phyloP scores from a whole-genome alignment of 129 eudicot species.

The Deinandra increscens region DNA sequence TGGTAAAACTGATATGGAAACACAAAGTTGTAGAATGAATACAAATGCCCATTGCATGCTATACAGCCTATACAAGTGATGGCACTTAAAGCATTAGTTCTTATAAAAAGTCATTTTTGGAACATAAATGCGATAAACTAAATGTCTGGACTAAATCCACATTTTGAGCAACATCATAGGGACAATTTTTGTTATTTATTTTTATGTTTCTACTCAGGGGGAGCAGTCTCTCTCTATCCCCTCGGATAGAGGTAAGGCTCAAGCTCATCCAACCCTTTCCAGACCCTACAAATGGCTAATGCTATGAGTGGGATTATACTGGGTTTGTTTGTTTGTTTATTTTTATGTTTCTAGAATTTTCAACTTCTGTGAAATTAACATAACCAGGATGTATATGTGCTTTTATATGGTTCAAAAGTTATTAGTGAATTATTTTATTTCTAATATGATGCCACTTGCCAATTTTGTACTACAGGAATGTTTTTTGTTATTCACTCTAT shows the following conservation, averaged over 20 bases:
- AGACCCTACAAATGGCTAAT: too few species aligned
- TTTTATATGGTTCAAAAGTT: slow-evolving; percentile 10
- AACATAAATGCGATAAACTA: slow-evolving; percentile 1
- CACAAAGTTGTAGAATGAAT: not conserved
- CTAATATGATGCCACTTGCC: not conserved
- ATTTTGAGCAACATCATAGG: not conserved
- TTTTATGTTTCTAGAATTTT: not conserved
- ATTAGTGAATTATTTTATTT: not conserved
- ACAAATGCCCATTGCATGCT: not conserved
- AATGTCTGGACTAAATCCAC: not conserved
- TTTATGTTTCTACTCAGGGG: not conserved
- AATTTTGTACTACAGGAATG: not conserved
- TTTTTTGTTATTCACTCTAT: not conserved
- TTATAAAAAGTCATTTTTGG: not conserved
- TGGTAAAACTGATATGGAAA: not conserved
- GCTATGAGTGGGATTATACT: too few species aligned
- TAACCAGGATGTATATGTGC: not conserved
- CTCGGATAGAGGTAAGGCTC: too few species aligned
- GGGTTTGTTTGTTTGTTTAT: too few species aligned
- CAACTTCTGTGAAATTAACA: not conserved
- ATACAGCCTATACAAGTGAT: not conserved
- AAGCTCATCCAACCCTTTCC: too few species aligned
- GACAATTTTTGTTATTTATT: not conserved
- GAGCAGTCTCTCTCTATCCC: too few species aligned
- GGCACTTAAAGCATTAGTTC: not conserved